These are phyloP conservation scores for Periconia macrospinosa DNA, from an alignment of 2,329 filamentous ascomycete genomes.

Conservation along the genomic window DNA sequence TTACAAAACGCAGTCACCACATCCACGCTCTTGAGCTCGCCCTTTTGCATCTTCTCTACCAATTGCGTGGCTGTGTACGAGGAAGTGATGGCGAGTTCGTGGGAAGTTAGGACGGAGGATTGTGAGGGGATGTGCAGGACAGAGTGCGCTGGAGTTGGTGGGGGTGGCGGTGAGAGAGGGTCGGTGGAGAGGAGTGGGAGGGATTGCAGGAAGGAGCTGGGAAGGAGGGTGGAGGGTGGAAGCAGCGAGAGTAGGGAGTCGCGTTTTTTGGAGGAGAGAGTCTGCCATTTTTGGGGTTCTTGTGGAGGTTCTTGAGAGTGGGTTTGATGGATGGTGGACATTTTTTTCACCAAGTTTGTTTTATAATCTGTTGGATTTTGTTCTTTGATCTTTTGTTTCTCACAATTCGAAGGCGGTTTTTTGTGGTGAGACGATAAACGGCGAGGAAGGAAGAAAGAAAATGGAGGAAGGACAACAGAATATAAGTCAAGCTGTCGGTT, in stretches of 20 bases:
- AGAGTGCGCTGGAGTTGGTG: conserved; percentile 20
- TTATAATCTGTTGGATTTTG: too few species aligned
- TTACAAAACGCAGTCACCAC: conserved; percentile 59
- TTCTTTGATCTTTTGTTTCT: too few species aligned
- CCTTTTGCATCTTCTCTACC: conserved; percentile 25
- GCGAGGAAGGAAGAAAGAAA: too few species aligned
- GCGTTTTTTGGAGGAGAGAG: conserved; percentile 34
- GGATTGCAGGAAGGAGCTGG: conserved; percentile 38
- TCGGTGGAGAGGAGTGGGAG: conserved; percentile 25
- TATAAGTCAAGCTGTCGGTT: too few species aligned
- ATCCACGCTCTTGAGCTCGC: conserved; percentile 38
- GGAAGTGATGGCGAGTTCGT: conserved; percentile 40
- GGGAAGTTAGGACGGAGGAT: conserved; percentile 33
- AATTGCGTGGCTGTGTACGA: conserved; percentile 37
- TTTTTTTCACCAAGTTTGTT: too few species aligned
- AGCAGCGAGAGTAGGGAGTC: neutral
- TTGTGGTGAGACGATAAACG: too few species aligned
- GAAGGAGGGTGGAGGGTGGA: conserved; percentile 10
- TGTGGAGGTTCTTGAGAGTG: too few species aligned
- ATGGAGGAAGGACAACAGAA: too few species aligned
- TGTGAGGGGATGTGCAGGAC: conserved; percentile 34
- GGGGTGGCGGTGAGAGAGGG: conserved; percentile 10
- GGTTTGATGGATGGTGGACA: too few species aligned
- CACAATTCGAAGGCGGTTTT: too few species aligned
- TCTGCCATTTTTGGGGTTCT: conserved; percentile 22